These are phyloP conservation scores for Colletotrichum sidae DNA, from an alignment of 2,329 filamentous ascomycete genomes.

Conservation along the genomic window DNA sequence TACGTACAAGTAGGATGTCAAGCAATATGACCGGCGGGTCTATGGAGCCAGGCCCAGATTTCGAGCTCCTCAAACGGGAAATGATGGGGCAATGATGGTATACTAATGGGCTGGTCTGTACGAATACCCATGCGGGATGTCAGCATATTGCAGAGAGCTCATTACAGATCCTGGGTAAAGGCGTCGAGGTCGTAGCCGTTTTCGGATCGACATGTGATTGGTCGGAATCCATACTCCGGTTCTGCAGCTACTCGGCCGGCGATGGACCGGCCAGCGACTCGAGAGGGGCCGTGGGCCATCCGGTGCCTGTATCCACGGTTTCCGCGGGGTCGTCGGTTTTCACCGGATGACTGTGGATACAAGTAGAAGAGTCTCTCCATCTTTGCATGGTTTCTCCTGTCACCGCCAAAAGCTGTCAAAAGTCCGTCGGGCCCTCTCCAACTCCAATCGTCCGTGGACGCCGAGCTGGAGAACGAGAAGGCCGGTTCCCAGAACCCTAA, in stretches of 20 bases:
- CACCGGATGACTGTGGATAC: too few species aligned
- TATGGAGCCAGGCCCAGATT: background rate
- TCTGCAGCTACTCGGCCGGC: conserved; percentile 11
- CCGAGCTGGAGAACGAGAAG: background rate
- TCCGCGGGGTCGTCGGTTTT: conserved; percentile 2
- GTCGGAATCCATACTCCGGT: background rate
- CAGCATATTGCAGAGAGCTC: background rate
- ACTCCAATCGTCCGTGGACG: too few species aligned
- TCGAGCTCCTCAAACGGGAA: background rate
- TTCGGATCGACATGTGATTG: conserved; percentile 20
- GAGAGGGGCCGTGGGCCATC: conserved; percentile 13
- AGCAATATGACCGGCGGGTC: too few species aligned
- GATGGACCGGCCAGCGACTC: conserved; percentile 13
- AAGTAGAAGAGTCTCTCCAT: too few species aligned
- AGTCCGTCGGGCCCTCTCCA: too few species aligned
- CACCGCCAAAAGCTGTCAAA: too few species aligned
- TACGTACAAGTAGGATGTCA: too few species aligned
- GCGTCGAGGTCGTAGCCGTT: conserved; percentile 20
- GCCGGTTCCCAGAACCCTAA: conserved; percentile 1
- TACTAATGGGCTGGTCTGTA: background rate
- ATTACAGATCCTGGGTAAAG: conserved; percentile 5
- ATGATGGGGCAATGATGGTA: background rate
- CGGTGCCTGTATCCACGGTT: conserved; percentile 18
- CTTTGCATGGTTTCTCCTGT: too few species aligned
- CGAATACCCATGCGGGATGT: conserved; percentile 2